These are phyloP conservation scores for Penicillium sp. DNA, from an alignment of 2,329 filamentous ascomycete genomes.

Conservation along the genomic window DNA sequence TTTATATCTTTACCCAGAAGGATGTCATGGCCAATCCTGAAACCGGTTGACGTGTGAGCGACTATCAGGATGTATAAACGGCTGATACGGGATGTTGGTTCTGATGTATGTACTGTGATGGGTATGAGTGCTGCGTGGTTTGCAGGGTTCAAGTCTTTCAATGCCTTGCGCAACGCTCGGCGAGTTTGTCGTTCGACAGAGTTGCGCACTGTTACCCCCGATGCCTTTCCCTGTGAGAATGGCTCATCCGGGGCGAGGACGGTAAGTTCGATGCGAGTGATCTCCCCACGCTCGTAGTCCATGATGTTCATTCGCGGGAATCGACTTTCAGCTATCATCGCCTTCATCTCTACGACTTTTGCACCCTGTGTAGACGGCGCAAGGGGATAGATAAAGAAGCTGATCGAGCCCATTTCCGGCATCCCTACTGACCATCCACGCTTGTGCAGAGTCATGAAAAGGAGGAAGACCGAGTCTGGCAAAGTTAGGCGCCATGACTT, in stretches of 20 bases:
- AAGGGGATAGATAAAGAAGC: constrained; percentile 43
- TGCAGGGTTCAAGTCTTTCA: constrained; percentile 17
- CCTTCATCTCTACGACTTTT: background rate
- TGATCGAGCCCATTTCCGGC: constrained; percentile 46
- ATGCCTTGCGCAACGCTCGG: constrained; percentile 14
- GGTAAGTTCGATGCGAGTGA: constrained; percentile 37
- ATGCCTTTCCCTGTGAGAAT: background rate
- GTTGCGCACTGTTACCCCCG: constrained; percentile 18
- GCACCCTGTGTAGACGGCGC: background rate
- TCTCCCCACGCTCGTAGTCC: constrained; percentile 24
- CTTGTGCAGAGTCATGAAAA: constrained; percentile 37
- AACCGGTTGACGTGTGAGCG: constrained; percentile 46
- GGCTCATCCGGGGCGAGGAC: constrained; percentile 34
- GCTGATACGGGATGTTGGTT: constrained; percentile 42
- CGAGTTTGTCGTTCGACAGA: constrained; percentile 22
- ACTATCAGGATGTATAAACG: constrained; percentile 53
- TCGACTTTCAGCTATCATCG: background rate
- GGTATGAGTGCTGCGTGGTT: too few species aligned
- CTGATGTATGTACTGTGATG: constrained; percentile 33
- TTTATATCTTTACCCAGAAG: constrained; percentile 37
- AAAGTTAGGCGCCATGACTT: constrained; percentile 54
- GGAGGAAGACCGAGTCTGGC: constrained; percentile 47
- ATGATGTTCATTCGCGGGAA: constrained; percentile 35
- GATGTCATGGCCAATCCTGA: constrained; percentile 50
- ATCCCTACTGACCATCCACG: constrained; percentile 53